A percentile compares a stretch with the other conserved stretches of the same genome.
Evolutionary conservation across 2,329 filamentous ascomycete genomes (phyloP).

Genomic region (Talaromyces amestolkiae): DNA sequence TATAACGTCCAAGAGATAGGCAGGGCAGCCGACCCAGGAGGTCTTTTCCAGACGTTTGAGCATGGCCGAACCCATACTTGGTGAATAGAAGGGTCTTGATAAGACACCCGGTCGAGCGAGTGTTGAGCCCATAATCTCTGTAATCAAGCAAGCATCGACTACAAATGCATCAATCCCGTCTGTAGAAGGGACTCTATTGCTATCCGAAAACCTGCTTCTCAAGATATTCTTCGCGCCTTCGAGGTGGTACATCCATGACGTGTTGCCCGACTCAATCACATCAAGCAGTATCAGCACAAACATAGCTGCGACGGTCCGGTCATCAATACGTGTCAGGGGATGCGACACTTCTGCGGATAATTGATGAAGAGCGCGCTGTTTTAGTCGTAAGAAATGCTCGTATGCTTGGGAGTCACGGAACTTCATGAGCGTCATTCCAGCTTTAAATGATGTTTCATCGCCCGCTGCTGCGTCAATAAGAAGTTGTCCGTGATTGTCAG

Average conservation of each 20-base stretch:
- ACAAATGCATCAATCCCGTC: conserved; percentile 38
- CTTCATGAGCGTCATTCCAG: conserved; percentile 21
- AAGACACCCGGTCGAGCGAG: conserved; percentile 40
- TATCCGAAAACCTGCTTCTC: conserved; percentile 27
- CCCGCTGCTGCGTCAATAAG: not conserved
- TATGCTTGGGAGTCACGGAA: conserved; percentile 35
- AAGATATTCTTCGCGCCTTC: conserved; percentile 52
- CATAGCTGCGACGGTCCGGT: conserved; percentile 47
- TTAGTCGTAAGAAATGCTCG: conserved; percentile 46
- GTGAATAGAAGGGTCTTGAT: conserved; percentile 39
- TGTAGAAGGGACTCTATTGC: conserved; percentile 17
- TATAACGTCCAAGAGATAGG: conserved; percentile 41
- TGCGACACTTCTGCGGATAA: conserved; percentile 36
- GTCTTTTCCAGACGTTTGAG: conserved; percentile 42
- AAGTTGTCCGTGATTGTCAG: conserved; percentile 26
- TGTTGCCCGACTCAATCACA: conserved; percentile 51
- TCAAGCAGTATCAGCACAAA: conserved; percentile 52
- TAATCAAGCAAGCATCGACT: conserved; percentile 39
- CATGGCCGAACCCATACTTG: conserved; percentile 35
- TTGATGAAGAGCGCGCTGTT: conserved; percentile 48
- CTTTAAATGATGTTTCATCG: conserved; percentile 26
- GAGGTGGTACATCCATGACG: conserved; percentile 53
- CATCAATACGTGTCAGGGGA: conserved; percentile 36
- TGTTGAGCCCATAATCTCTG: conserved; percentile 45
- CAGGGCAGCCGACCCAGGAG: conserved; percentile 42